These are phyloP conservation scores for Prototheca cutis DNA, from an alignment of 163 green algal species.

Conservation along the genomic window DNA sequence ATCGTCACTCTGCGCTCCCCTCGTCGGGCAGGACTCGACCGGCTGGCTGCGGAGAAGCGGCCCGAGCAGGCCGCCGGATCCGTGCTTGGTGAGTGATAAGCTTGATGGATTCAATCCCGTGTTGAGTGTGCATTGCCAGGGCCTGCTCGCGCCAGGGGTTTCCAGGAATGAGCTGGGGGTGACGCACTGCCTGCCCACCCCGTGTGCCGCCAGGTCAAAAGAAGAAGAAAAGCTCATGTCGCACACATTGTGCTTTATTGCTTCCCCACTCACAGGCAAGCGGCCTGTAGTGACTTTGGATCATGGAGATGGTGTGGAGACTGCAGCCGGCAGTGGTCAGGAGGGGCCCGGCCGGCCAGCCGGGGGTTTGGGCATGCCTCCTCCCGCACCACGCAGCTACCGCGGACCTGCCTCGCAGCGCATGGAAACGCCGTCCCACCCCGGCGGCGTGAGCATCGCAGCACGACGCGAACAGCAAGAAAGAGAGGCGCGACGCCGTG, in stretches of 20 bases:
- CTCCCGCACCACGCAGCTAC: slow-evolving; percentile 28
- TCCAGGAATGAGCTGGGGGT: too few species aligned
- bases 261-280: slow-evolving; percentile 34
- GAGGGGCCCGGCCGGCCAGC: slow-evolving; percentile 17
- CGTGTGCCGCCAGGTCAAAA: too few species aligned
- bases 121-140: too few species aligned
- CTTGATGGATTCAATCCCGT: too few species aligned
- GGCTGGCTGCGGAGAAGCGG: slow-evolving; percentile 61
- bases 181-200: too few species aligned
- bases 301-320: slow-evolving; percentile 22
- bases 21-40: slow-evolving; percentile 56
- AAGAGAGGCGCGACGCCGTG: background rate
- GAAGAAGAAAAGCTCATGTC: too few species aligned
- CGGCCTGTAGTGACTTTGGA: slow-evolving; percentile 43
- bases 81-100: slow-evolving; percentile 13
- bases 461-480: slow-evolving; percentile 20
- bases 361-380: too few species aligned
- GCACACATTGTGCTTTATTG: too few species aligned
- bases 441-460: slow-evolving; percentile 47
- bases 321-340: too few species aligned
- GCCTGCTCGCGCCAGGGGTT: too few species aligned
- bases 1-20: background rate
- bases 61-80: slow-evolving; percentile 45
- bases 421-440: slow-evolving; percentile 71
- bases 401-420: slow-evolving; percentile 51